Evolutionary conservation across 2,329 filamentous ascomycete species (phyloP).

Genomic region (Alternaria tenuissima): DNA sequence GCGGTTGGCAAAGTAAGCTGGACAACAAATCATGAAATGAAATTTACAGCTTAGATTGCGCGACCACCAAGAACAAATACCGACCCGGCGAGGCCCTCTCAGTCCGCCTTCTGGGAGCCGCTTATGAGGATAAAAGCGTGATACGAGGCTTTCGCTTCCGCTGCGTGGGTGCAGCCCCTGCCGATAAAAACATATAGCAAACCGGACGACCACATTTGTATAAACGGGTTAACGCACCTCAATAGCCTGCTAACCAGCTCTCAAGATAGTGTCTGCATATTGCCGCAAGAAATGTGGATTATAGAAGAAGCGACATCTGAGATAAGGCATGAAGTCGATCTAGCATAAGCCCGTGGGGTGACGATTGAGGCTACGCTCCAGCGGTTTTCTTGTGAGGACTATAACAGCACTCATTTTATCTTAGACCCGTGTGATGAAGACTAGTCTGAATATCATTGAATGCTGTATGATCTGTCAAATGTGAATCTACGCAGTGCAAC

Average conservation of each 20-base stretch:
- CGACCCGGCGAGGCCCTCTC: slow-evolving; percentile 11
- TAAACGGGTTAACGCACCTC: slow-evolving; percentile 5
- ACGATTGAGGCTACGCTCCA: slow-evolving; percentile 2
- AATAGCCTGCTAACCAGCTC: not conserved
- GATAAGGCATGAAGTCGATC: slow-evolving; percentile 1
- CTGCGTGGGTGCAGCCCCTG: slow-evolving; percentile 20
- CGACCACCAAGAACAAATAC: not conserved
- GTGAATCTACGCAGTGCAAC: not conserved
- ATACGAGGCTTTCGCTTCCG: slow-evolving; percentile 22
- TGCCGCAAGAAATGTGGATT: not conserved
- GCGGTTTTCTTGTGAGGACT: not conserved
- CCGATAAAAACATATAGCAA: slow-evolving; percentile 3
- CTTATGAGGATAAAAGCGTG: slow-evolving; percentile 9
- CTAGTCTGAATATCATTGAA: not conserved
- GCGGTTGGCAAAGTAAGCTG: slow-evolving; percentile 11
- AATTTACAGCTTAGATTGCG: slow-evolving; percentile 24
- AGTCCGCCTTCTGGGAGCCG: slow-evolving; percentile 6
- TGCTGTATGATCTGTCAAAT: not conserved
- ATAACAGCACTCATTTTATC: not conserved
- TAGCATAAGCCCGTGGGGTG: slow-evolving; percentile 4
- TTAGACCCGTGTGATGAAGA: not conserved
- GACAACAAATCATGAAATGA: slow-evolving; percentile 6
- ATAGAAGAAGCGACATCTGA: not conserved
- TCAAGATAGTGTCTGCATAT: slow-evolving; percentile 4
- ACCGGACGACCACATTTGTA: slow-evolving; percentile 10